Evolutionary conservation across 2,329 filamentous ascomycete genomes (phyloP).

Genomic region (Lasiodiplodia sp.): DNA sequence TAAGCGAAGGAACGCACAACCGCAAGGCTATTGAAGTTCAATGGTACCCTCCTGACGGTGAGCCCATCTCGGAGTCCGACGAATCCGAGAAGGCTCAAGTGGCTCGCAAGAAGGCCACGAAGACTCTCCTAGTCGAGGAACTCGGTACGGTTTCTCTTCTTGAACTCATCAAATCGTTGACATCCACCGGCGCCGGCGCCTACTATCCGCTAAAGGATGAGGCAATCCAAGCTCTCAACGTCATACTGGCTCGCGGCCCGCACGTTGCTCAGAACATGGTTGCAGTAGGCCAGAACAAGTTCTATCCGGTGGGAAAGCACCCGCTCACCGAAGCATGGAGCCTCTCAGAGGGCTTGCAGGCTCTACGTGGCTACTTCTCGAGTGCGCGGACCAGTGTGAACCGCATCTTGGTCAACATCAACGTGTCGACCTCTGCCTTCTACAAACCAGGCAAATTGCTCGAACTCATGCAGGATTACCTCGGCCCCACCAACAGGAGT

Average conservation of each 20-base stretch:
- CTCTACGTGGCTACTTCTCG: constrained; percentile 67
- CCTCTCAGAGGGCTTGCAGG: constrained; percentile 62
- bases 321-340: constrained; percentile 48
- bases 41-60: constrained; percentile 41
- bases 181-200: constrained; percentile 43
- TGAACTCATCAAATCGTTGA: constrained; percentile 56
- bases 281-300: constrained; percentile 61
- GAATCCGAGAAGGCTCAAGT: constrained; percentile 34
- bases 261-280: constrained; percentile 52
- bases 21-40: constrained; percentile 35
- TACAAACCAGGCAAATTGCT: constrained; percentile 58
- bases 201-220: constrained; percentile 57
- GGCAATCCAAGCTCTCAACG: constrained; percentile 65
- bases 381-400: constrained; percentile 66
- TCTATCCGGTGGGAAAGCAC: constrained; percentile 53
- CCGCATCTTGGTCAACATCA: constrained; percentile 67
- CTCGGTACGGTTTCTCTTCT: constrained; percentile 38
- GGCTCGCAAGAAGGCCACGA: constrained; percentile 36
- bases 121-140: constrained; percentile 36
- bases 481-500: constrained; percentile 31
- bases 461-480: constrained; percentile 39
- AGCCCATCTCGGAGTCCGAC: constrained; percentile 36
- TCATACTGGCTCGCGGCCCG: constrained; percentile 60
- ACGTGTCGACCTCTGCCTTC: constrained; percentile 67
- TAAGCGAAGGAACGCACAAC: constrained; percentile 32